A percentile compares a stretch with the other conserved stretches of the same genome.
Conservation (phyloP, 768 basidiomycete species). For the Lactifluus volemus region DNA sequence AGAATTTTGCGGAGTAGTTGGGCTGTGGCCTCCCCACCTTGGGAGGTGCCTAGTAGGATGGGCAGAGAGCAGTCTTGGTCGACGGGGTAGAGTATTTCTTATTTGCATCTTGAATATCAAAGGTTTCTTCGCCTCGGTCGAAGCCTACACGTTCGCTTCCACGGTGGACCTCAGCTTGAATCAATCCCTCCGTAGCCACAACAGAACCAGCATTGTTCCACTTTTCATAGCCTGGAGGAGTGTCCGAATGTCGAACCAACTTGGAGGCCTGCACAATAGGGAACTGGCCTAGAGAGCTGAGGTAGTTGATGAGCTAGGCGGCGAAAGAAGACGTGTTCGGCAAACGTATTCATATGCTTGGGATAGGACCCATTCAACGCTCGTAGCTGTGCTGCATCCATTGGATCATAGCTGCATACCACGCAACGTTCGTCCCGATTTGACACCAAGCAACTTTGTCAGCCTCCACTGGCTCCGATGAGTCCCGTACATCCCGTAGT, state of each 20-base stretch:
- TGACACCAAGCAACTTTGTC: too few relatives aligned
- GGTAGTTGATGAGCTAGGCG: background rate
- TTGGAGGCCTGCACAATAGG: constrained; percentile 27
- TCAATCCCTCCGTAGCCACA: constrained; percentile 29
- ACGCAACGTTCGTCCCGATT: constrained; percentile 28
- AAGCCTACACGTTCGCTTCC: constrained; percentile 15
- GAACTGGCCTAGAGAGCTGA: constrained; percentile 27
- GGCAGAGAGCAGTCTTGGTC: too few relatives aligned
- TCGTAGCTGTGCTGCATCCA: constrained; percentile 29
- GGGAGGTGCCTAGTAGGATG: too few relatives aligned
- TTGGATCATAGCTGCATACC: constrained; percentile 29
- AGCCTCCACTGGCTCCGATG: too few relatives aligned
- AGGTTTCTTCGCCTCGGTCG: too few relatives aligned
- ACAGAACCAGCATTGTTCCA: constrained; percentile 32
- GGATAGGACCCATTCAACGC: constrained; percentile 35
- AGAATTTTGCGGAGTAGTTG: too few relatives aligned
- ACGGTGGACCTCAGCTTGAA: constrained; percentile 31
- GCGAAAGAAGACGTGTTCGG: background rate
- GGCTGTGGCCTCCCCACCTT: too few relatives aligned
- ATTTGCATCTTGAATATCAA: too few relatives aligned
- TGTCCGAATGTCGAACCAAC: constrained; percentile 36
- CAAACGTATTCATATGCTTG: constrained; percentile 36
- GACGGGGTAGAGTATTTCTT: too few relatives aligned
- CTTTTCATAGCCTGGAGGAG: constrained; percentile 32
- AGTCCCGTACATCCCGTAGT: too few relatives aligned